Evolutionary conservation across 768 basidiomycete genomes (phyloP).

Genomic region (Tricholoma saponaceum): DNA sequence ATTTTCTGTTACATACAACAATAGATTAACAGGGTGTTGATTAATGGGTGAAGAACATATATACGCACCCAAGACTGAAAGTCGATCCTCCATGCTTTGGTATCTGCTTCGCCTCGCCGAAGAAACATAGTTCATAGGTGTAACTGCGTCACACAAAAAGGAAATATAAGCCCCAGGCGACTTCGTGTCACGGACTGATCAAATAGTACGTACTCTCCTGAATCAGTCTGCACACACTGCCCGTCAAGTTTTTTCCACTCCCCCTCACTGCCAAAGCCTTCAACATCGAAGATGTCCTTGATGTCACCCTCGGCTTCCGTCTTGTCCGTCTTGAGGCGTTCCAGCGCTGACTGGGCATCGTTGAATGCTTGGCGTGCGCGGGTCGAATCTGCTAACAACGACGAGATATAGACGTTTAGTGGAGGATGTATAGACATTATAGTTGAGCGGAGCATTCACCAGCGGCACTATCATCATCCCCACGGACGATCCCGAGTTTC

Average conservation of each 20-base stretch:
- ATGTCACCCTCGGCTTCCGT: slow-evolving; percentile 55
- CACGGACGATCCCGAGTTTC: slow-evolving; percentile 54
- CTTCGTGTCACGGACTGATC: background rate
- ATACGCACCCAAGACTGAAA: slow-evolving; percentile 78
- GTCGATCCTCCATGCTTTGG: slow-evolving; percentile 73
- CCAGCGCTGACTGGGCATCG: slow-evolving; percentile 60
- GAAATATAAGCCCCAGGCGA: background rate
- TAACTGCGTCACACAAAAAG: slow-evolving; percentile 49
- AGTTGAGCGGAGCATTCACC: slow-evolving; percentile 8
- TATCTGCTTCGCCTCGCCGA: slow-evolving; percentile 84
- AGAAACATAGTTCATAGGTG: slow-evolving; percentile 91
- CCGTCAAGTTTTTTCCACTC: slow-evolving; percentile 96
- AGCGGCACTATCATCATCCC: slow-evolving; percentile 34
- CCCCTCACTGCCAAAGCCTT: slow-evolving; percentile 73
- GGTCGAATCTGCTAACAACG: slow-evolving; percentile 43
- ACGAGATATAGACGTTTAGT: background rate
- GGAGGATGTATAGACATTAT: background rate
- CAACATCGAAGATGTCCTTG: slow-evolving; percentile 56
- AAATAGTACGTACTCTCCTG: slow-evolving; percentile 80
- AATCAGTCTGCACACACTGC: slow-evolving; percentile 73
- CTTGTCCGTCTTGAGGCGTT: slow-evolving; percentile 46
- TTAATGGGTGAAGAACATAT: background rate
- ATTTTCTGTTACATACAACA: slow-evolving; percentile 44
- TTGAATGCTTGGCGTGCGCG: slow-evolving; percentile 59
- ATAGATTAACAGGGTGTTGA: background rate